A percentile compares a stretch with the other conserved stretches of the same genome.
phyloP scores from a whole-genome alignment of 352 stramenopile genomes.

The Phytophthora capsici region DNA sequence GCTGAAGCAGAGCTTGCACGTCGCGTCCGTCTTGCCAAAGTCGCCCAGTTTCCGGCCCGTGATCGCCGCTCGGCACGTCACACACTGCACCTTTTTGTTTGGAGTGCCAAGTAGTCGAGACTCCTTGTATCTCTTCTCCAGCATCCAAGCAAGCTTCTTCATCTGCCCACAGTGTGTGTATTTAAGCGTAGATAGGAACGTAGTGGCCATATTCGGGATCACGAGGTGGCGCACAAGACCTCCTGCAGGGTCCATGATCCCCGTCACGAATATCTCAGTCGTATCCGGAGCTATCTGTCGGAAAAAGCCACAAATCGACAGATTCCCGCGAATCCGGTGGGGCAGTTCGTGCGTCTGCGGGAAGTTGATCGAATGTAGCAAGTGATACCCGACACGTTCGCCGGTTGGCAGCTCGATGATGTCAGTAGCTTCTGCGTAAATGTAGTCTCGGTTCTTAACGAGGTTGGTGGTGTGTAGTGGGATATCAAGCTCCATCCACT shows the following conservation, averaged over 20 bases:
- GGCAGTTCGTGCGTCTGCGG: slow-evolving; percentile 42
- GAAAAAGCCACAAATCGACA: slow-evolving; percentile 44
- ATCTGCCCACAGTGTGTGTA: slow-evolving; percentile 18
- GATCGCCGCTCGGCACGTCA: slow-evolving; percentile 28
- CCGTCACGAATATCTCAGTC: slow-evolving; percentile 36
- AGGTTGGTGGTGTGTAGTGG: slow-evolving; percentile 36
- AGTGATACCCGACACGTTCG: slow-evolving; percentile 46
- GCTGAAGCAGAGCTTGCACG: slow-evolving; percentile 42
- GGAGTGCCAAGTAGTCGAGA: slow-evolving; percentile 21
- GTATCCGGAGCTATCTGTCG: slow-evolving; percentile 15
- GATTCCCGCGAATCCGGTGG: slow-evolving; percentile 42
- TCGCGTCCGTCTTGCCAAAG: slow-evolving; percentile 38
- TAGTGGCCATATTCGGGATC: slow-evolving; percentile 27
- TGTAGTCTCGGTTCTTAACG: slow-evolving; percentile 52
- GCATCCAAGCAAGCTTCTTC: slow-evolving; percentile 48
- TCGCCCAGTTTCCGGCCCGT: slow-evolving; percentile 24
- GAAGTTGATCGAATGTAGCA: slow-evolving; percentile 52
- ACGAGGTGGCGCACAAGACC: slow-evolving; percentile 27
- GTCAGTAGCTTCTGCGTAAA: slow-evolving; percentile 55
- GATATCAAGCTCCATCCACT: slow-evolving; percentile 54
- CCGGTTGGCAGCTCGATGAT: slow-evolving; percentile 38
- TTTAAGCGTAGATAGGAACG: slow-evolving; percentile 29
- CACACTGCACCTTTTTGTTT: slow-evolving; percentile 30
- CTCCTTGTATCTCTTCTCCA: slow-evolving; percentile 38
- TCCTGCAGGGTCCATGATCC: slow-evolving; percentile 39